A percentile compares a stretch with the other conserved stretches of the same genome.
Evolutionary conservation across 2,329 filamentous ascomycete genomes (phyloP).

Genomic region (Calonectria honghensis): DNA sequence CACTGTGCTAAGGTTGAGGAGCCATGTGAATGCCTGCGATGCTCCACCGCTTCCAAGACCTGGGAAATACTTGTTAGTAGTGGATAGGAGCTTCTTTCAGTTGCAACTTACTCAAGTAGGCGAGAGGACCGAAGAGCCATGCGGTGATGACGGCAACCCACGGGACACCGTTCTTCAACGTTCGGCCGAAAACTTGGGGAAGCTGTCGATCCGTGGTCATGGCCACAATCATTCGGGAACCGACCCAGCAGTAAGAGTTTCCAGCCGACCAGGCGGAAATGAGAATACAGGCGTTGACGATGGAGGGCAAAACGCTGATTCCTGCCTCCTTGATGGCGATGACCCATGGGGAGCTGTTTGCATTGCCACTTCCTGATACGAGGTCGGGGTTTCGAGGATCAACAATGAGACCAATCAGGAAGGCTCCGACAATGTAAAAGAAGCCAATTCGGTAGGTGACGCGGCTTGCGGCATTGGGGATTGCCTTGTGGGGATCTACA

Average conservation of each 20-base stretch:
- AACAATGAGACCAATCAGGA: slow-evolving; percentile 75
- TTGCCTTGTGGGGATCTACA: slow-evolving; percentile 75
- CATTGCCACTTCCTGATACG: slow-evolving; percentile 59
- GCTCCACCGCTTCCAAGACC: slow-evolving; percentile 66
- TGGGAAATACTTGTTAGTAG: neutral
- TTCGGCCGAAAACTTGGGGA: slow-evolving; percentile 75
- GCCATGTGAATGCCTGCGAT: slow-evolving; percentile 81
- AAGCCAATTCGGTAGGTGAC: slow-evolving; percentile 76
- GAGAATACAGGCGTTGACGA: slow-evolving; percentile 81
- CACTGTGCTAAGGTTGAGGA: slow-evolving; percentile 81
- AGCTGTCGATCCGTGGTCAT: slow-evolving; percentile 81
- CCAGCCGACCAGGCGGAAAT: slow-evolving; percentile 79
- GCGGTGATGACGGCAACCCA: slow-evolving; percentile 72
- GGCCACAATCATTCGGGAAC: slow-evolving; percentile 81
- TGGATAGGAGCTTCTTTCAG: neutral
- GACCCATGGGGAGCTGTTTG: slow-evolving; percentile 78
- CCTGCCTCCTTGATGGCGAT: slow-evolving; percentile 81
- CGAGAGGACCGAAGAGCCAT: slow-evolving; percentile 77
- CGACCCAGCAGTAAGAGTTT: slow-evolving; percentile 71
- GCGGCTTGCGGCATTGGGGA: slow-evolving; percentile 76
- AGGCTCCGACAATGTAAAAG: slow-evolving; percentile 76
- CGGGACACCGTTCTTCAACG: slow-evolving; percentile 78
- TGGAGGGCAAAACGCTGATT: slow-evolving; percentile 77
- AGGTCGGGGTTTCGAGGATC: slow-evolving; percentile 79
- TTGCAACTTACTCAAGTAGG: slow-evolving; percentile 80